These are phyloP conservation scores for Tremellales sp. DNA, from an alignment of 1,284 basidiomycete species.

Conservation along the genomic window DNA sequence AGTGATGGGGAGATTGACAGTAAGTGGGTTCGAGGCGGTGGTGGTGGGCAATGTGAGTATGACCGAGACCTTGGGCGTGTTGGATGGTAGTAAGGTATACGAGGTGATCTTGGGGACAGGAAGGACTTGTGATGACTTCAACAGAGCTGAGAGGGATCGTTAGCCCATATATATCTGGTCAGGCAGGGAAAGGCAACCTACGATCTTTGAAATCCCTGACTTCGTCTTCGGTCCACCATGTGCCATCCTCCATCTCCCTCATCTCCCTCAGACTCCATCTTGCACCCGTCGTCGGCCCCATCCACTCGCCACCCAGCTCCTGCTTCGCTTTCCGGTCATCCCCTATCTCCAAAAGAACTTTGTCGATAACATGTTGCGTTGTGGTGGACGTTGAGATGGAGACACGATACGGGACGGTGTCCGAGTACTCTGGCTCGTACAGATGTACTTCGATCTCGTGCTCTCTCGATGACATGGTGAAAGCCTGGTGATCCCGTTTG, in stretches of 20 bases:
- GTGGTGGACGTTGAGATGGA: too few relatives aligned
- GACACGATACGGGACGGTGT: too few relatives aligned
- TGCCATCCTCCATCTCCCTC: constrained; percentile 10
- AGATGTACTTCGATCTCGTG: too few relatives aligned
- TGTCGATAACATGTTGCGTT: too few relatives aligned
- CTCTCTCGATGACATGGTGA: too few relatives aligned
- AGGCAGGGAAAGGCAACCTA: constrained; percentile 4
- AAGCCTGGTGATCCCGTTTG: too few relatives aligned
- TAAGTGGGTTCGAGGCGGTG: constrained; percentile 13
- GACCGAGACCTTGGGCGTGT: constrained; percentile 9
- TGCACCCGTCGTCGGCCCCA: not conserved
- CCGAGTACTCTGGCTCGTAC: too few relatives aligned
- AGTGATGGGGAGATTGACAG: constrained; percentile 4
- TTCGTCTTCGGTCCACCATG: constrained; percentile 30
- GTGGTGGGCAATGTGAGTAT: constrained; percentile 17
- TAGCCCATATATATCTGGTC: not conserved
- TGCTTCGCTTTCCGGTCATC: too few relatives aligned
- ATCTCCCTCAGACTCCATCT: constrained; percentile 18
- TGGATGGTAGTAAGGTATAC: constrained; percentile 11
- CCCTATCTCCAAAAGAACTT: too few relatives aligned
- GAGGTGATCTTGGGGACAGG: not conserved
- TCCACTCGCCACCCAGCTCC: too few relatives aligned
- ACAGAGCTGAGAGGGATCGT: constrained; percentile 5
- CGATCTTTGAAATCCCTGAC: constrained; percentile 15
- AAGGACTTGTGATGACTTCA: not conserved